phyloP scores from a whole-genome alignment of 2,329 filamentous ascomycete species.

The Pyrenochaeta sp. region DNA sequence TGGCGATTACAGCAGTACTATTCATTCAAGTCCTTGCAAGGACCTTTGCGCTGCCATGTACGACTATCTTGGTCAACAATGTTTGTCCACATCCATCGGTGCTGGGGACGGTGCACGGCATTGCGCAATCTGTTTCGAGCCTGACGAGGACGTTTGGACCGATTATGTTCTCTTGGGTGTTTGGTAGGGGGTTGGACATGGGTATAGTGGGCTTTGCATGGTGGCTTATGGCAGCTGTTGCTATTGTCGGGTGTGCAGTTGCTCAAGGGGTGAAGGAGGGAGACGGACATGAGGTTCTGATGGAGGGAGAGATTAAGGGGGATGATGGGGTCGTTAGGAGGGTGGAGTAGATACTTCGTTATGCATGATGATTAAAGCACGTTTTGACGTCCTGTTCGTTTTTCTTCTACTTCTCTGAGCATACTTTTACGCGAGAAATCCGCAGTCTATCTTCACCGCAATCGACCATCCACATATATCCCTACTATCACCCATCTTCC shows the following conservation, averaged over 20 bases:
- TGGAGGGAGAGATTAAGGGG: constrained; percentile 67
- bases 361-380: not conserved
- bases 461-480: too few relatives aligned
- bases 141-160: constrained; percentile 68
- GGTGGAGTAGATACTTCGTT: constrained; percentile 6
- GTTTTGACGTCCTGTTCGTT: too few relatives aligned
- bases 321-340: constrained; percentile 36
- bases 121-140: constrained; percentile 68
- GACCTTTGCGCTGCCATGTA: constrained; percentile 64
- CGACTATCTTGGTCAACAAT: constrained; percentile 60
- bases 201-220: constrained; percentile 66
- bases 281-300: constrained; percentile 70
- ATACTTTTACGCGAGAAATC: too few relatives aligned
- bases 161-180: constrained; percentile 67
- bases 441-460: too few relatives aligned
- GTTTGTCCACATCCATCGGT: constrained; percentile 64
- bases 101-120: constrained; percentile 65
- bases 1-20: constrained; percentile 52
- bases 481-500: too few relatives aligned
- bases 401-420: too few relatives aligned
- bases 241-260: constrained; percentile 58
- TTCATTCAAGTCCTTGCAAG: constrained; percentile 57
- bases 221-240: constrained; percentile 64
- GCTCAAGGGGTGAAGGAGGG: constrained; percentile 68
- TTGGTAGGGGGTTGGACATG: constrained; percentile 65